phyloP scores from a whole-genome alignment of 371 early-diverging fungal species.

The Syncephalastrum contaminatum region DNA sequence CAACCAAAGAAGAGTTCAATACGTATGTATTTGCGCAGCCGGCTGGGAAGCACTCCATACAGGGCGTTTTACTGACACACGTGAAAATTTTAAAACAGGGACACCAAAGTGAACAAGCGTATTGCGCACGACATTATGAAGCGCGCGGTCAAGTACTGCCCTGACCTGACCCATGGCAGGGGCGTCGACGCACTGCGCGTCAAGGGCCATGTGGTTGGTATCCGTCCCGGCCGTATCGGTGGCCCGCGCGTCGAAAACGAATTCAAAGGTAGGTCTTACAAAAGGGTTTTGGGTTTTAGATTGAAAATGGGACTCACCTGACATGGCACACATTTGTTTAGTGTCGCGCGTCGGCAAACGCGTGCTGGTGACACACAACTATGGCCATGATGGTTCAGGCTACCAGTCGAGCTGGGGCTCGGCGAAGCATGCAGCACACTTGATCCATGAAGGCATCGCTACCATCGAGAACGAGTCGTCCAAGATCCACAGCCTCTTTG shows the following conservation, averaged over 20 bases:
- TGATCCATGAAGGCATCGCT: conserved; percentile 43
- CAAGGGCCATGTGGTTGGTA: conserved; percentile 57
- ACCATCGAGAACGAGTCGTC: conserved; percentile 10
- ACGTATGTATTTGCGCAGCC: conserved; percentile 33
- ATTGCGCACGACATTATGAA: conserved; percentile 24
- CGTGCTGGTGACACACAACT: conserved; percentile 66
- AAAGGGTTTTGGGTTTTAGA: neutral
- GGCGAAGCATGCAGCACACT: conserved; percentile 43
- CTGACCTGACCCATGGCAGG: conserved; percentile 38
- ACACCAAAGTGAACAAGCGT: conserved; percentile 3
- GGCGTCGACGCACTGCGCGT: conserved; percentile 42
- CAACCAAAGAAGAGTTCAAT: conserved; percentile 62
- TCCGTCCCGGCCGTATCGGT: conserved; percentile 60
- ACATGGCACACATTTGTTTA: conserved; percentile 8
- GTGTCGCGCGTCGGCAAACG: conserved; percentile 35
- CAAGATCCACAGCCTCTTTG: conserved; percentile 11
- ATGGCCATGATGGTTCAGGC: conserved; percentile 69
- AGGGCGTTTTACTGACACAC: too few species aligned
- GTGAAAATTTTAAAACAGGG: too few species aligned
- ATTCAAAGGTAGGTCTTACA: conserved; percentile 29
- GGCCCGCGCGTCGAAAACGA: conserved; percentile 71
- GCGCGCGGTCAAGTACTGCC: conserved; percentile 22
- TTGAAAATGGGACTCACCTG: neutral
- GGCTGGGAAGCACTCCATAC: neutral
- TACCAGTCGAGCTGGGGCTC: conserved; percentile 77